Percentiles rank a stretch among this genome's conserved stretches.
Conservation (phyloP, 306 rosid genomes). For the Glycine soja region DNA sequence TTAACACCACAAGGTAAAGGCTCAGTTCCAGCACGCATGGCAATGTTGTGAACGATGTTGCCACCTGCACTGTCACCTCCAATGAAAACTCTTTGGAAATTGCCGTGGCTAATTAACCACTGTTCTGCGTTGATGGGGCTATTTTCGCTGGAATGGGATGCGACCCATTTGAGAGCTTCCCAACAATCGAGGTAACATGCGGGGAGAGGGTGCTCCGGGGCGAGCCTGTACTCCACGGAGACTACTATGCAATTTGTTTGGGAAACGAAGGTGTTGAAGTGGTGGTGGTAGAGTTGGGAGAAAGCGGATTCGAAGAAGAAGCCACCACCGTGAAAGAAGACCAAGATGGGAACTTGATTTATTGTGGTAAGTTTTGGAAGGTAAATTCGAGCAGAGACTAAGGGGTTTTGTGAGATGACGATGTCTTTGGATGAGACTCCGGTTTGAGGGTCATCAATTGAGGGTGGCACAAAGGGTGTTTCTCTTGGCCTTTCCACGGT, state of each 20-base stretch:
- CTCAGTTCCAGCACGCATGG: conserved; percentile 56
- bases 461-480: conserved; percentile 45
- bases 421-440: conserved; percentile 64
- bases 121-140: conserved; percentile 42
- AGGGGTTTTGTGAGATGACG: conserved; percentile 50
- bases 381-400: conserved; percentile 54
- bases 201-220: conserved; percentile 61
- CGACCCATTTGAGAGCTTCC: conserved; percentile 60
- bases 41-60: conserved; percentile 60
- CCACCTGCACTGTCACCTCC: conserved; percentile 76
- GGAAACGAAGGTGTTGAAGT: conserved; percentile 45
- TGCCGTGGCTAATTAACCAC: conserved; percentile 55
- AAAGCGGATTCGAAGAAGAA: conserved; percentile 58
- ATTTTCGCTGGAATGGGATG: neutral
- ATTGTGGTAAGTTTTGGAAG: conserved; percentile 45
- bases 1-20: conserved; percentile 47
- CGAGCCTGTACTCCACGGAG: conserved; percentile 63
- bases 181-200: conserved; percentile 56
- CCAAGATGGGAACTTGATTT: conserved; percentile 52
- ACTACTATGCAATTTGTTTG: conserved; percentile 49
- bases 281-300: conserved; percentile 44
- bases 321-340: conserved; percentile 65
- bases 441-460: conserved; percentile 42
- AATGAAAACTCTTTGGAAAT: conserved; percentile 45
- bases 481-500: conserved; percentile 45